These are phyloP conservation scores for Leishmania major DNA, from an alignment of 208 protist genomes.

Conservation along the genomic window DNA sequence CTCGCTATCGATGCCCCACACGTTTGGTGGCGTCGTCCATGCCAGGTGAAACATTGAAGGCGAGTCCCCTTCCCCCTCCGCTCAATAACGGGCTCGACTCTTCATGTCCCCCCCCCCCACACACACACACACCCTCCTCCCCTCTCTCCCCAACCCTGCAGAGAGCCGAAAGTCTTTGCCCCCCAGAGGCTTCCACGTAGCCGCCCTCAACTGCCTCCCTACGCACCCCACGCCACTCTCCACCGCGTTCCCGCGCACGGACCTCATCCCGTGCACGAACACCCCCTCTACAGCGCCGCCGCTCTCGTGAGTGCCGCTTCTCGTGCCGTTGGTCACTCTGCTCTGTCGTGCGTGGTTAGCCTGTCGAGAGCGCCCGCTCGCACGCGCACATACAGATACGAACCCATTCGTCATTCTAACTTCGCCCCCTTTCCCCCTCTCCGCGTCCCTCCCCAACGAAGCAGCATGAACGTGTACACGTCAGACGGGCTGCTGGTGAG, in stretches of 20 bases:
- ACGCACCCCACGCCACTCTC: neutral
- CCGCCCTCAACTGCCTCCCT: neutral
- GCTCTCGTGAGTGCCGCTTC: neutral
- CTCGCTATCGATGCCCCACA: too few relatives aligned
- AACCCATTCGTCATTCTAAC: too few relatives aligned
- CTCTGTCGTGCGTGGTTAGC: neutral
- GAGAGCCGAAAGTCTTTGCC: neutral
- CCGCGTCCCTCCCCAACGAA: neutral
- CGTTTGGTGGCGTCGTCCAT: too few relatives aligned
- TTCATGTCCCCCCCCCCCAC: neutral
- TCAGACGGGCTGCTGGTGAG: constrained; percentile 41
- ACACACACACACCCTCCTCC: neutral
- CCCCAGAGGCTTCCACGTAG: too few relatives aligned
- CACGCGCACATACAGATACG: neutral
- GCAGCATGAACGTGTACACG: constrained; percentile 45
- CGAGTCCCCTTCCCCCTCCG: neutral
- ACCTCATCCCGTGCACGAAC: neutral
- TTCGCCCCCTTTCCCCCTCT: neutral
- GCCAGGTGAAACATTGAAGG: too few relatives aligned
- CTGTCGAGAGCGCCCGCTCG: neutral
- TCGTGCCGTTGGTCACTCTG: neutral
- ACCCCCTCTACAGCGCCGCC: neutral
- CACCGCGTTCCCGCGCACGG: neutral
- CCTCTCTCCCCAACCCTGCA: neutral
- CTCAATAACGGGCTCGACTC: neutral